Percentiles rank a stretch among this genome's conserved stretches.
phyloP scores from a whole-genome alignment of 2,329 filamentous ascomycete species.

The Hypoxylon sp. region DNA sequence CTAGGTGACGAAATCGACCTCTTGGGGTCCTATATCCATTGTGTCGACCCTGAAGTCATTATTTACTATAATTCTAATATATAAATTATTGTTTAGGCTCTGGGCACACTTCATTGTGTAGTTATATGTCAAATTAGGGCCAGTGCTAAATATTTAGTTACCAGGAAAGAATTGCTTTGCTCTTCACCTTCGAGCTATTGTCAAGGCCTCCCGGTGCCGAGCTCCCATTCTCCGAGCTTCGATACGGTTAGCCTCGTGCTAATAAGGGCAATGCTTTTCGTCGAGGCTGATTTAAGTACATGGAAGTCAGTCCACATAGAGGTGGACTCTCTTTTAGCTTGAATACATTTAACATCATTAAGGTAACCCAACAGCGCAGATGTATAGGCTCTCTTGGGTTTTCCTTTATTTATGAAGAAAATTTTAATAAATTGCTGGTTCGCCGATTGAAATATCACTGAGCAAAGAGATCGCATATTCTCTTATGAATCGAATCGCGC shows the following conservation, averaged over 20 bases:
- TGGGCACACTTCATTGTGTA: not conserved
- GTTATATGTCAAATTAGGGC: not conserved
- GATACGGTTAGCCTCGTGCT: constrained; percentile 34
- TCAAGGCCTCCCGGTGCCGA: constrained; percentile 23
- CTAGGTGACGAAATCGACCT: no score
- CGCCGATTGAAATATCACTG: constrained; percentile 5
- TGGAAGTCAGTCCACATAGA: constrained; percentile 41
- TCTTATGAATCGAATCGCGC: constrained; percentile 6
- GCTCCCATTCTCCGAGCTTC: constrained; percentile 32
- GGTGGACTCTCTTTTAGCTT: constrained; percentile 22
- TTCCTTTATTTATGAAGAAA: not conserved
- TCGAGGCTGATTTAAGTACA: constrained; percentile 32
- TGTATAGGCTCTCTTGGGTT: constrained; percentile 33
- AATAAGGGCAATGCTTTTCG: constrained; percentile 33
- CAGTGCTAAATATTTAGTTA: no score
- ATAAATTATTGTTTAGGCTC: not conserved
- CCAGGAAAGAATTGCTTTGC: no score
- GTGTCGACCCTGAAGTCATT: constrained; percentile 41
- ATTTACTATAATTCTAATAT: not conserved
- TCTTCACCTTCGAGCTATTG: constrained; percentile 39
- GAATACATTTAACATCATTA: constrained; percentile 17
- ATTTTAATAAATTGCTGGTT: not conserved
- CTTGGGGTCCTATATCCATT: constrained; percentile 28
- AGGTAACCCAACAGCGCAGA: not conserved
- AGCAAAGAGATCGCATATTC: constrained; percentile 37